Conservation (phyloP, 768 basidiomycete species). For the Tulasnella sp. region DNA sequence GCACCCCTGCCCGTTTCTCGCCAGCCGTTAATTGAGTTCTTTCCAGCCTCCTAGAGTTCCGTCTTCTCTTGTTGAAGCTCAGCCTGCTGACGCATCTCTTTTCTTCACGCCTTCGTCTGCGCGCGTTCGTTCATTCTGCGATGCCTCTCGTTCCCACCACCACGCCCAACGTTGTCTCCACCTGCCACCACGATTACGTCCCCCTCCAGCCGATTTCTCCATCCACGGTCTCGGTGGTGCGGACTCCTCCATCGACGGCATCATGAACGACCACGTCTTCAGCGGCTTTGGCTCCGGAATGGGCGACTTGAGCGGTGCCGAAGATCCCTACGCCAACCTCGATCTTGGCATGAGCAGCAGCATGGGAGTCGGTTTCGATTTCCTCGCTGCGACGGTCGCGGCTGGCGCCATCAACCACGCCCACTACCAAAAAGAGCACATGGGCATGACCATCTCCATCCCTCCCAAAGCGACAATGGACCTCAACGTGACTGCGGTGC, state of each 20-base stretch:
- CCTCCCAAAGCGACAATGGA: not conserved
- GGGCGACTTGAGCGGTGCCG: not conserved
- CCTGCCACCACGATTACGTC: constrained; percentile 2
- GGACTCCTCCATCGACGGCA: not conserved
- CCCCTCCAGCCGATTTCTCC: not conserved
- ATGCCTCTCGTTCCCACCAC: not conserved
- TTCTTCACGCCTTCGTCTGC: not conserved
- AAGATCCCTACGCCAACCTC: constrained; percentile 7
- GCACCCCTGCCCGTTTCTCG: constrained; percentile 2
- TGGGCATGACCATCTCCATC: not conserved
- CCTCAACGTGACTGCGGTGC: not conserved
- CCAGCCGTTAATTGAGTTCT: constrained; percentile 11
- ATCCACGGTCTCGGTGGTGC: not conserved
- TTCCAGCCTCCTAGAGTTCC: not conserved
- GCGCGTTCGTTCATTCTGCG: not conserved
- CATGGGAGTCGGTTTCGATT: constrained; percentile 1
- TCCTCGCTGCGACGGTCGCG: not conserved
- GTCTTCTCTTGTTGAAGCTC: not conserved
- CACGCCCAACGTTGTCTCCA: constrained; percentile 2
- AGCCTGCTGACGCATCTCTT: not conserved
- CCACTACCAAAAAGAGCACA: not conserved
- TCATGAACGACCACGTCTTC: not conserved
- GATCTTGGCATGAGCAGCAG: not conserved
- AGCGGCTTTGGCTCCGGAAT: not conserved
- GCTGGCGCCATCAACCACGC: not conserved